Evolutionary conservation across 345 rosid species (phyloP), one percentile per base, ranked within the genome.

Genomic region (Aquilaria malaccensis): DNA sequence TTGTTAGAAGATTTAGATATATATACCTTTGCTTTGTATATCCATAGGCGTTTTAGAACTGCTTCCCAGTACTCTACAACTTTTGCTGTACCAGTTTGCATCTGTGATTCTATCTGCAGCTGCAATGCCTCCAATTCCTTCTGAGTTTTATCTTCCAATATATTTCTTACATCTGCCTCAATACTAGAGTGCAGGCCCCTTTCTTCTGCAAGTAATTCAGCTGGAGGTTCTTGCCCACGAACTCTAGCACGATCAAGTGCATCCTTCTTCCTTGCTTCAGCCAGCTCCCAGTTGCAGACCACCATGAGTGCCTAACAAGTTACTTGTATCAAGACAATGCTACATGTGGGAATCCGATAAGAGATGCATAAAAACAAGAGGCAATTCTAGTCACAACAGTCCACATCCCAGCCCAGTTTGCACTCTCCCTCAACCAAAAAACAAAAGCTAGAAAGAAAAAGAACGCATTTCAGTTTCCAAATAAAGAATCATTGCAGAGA

Each of bases 61-160:
- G 89, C 98, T 74, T 93, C 96, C 98, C 98, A 93, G 68, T 89
- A 94, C 78, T 90, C 97, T 11, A 94, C 99, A 10, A 94, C 97
- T 78, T 88, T 94, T 0, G 96, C 99, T 4, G 91, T 79, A 51
- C 99, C 97, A 66, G 90, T 83, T 65, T 79, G 89, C 84, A 94
- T 81, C 74, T 86, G 90, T 50, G 75, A 72, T 76, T 90, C 97
- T 11, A 94, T 89, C 58, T 87, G 79, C 15, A 78, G 75, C 67
- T 79, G 85, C 59, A 90, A 62, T 32, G 77, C 84, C 64, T 85
- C 86, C 62, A 94, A 82, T 73, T 90, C 96, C 55, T 63, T 52
- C 54, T 86, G 85, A 29, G 80, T 86, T 73, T 90, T 90, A 78
- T 87, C 89, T 62, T 93, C 95, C 68, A 93, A 81, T 61, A 81